A percentile compares a stretch with the other conserved stretches of the same genome.
These are phyloP conservation scores for Calophaca sinica DNA, from an alignment of 306 rosid species.

Conservation along the genomic window DNA sequence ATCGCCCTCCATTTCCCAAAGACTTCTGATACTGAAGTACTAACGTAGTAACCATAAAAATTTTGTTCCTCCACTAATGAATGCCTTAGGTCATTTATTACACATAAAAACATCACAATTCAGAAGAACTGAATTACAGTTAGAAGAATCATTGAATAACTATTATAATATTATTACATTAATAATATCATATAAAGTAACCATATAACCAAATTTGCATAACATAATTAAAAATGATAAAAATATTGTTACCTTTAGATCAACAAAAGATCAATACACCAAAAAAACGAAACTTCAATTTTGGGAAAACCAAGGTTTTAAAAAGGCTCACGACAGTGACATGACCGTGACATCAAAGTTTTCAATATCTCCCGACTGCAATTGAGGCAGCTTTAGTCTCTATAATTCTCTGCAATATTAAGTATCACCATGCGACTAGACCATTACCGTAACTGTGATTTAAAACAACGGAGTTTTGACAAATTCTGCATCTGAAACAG, in stretches of 20 bases:
- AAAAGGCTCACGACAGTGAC: too few relatives aligned
- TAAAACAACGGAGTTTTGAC: slow-evolving; percentile 47
- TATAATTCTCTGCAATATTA: too few relatives aligned
- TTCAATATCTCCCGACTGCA: too few relatives aligned
- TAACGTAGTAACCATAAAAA: slow-evolving; percentile 35
- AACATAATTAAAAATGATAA: slow-evolving; percentile 10
- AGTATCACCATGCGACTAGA: too few relatives aligned
- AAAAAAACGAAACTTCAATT: too few relatives aligned
- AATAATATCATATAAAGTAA: slow-evolving; percentile 34
- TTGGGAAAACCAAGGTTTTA: too few relatives aligned
- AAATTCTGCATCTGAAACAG: slow-evolving; percentile 83
- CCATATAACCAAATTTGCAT: slow-evolving; percentile 33
- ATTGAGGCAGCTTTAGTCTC: too few relatives aligned
- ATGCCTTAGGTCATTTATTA: slow-evolving; percentile 38
- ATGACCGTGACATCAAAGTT: too few relatives aligned
- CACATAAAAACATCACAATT: slow-evolving; percentile 32
- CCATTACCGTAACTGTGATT: too few relatives aligned
- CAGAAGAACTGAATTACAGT: slow-evolving; percentile 60
- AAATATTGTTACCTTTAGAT: slow-evolving; percentile 45
- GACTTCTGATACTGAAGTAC: background rate
- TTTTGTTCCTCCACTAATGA: slow-evolving; percentile 37
- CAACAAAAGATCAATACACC: background rate
- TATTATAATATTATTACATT: slow-evolving; percentile 31
- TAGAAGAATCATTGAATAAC: slow-evolving; percentile 47
- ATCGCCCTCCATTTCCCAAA: slow-evolving; percentile 18